Conservation (phyloP, 148 eudicot species). For the Diospyros lotus region DNA sequence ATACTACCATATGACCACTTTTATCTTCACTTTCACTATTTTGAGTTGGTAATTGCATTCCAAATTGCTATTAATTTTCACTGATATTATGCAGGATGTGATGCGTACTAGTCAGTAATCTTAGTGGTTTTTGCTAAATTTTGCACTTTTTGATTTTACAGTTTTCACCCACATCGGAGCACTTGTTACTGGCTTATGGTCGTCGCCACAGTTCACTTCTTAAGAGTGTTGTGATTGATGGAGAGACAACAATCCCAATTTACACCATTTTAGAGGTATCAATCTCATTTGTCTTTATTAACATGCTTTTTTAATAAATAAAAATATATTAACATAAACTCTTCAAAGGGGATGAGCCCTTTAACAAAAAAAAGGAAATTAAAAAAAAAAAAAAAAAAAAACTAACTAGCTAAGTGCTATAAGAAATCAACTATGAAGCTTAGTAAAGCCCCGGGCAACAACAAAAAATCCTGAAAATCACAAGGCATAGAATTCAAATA, state of each 20-base stretch:
- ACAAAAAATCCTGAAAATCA: no score
- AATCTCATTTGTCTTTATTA: neutral
- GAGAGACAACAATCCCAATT: slow-evolving; percentile 78
- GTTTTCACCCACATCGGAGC: slow-evolving; percentile 99
- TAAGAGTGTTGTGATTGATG: slow-evolving; percentile 85
- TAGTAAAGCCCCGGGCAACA: no score
- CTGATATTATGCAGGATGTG: neutral
- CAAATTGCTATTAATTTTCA: neutral
- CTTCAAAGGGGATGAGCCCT: no score
- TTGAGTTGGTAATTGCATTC: slow-evolving; percentile 1
- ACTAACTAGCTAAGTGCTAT: no score
- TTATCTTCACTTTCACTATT: neutral
- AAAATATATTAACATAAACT: no score
- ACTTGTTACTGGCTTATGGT: slow-evolving; percentile 93
- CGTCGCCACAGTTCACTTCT: slow-evolving; percentile 97
- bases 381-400: no score
- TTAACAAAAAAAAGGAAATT: no score
- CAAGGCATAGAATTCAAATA: no score
- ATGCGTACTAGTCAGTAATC: neutral
- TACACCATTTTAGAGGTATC: slow-evolving; percentile 93
- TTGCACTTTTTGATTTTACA: slow-evolving; percentile 25
- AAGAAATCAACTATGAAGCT: no score
- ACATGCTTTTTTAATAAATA: neutral
- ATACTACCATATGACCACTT: neutral
- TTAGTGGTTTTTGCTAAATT: neutral